A percentile compares a stretch with the other conserved stretches of the same genome.
phyloP scores from a whole-genome alignment of 2,329 filamentous ascomycete genomes.

The Nemania bipapillata region DNA sequence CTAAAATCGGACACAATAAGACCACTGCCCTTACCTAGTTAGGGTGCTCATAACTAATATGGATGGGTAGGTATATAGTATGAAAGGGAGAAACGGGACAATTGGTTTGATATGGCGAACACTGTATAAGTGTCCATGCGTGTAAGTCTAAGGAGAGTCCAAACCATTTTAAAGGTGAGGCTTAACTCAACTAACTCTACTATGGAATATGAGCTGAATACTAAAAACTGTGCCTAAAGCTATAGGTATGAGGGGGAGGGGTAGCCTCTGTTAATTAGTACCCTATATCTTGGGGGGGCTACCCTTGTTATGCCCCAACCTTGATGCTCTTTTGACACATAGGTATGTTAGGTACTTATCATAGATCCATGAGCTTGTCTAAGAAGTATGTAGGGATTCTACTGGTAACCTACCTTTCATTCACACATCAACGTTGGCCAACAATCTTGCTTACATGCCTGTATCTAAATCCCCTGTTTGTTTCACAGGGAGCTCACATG shows the following conservation, averaged over 20 bases:
- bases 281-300: neutral
- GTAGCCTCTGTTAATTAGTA: neutral
- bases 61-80: neutral
- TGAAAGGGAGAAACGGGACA: neutral
- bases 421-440: neutral
- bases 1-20: constrained; percentile 39
- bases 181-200: neutral
- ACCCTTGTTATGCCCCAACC: neutral
- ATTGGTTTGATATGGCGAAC: neutral
- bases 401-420: neutral
- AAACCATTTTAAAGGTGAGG: neutral
- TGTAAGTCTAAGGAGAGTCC: neutral
- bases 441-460: neutral
- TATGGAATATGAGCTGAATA: neutral
- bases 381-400: neutral
- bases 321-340: neutral
- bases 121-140: neutral
- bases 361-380: neutral
- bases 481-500: neutral
- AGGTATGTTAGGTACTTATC: neutral
- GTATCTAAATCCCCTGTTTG: neutral
- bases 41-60: neutral
- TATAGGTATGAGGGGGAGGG: neutral
- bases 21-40: neutral
- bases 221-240: neutral